Conservation (phyloP, 2,329 filamentous ascomycete genomes). For the Immersiporthe knoxdaviesiana region DNA sequence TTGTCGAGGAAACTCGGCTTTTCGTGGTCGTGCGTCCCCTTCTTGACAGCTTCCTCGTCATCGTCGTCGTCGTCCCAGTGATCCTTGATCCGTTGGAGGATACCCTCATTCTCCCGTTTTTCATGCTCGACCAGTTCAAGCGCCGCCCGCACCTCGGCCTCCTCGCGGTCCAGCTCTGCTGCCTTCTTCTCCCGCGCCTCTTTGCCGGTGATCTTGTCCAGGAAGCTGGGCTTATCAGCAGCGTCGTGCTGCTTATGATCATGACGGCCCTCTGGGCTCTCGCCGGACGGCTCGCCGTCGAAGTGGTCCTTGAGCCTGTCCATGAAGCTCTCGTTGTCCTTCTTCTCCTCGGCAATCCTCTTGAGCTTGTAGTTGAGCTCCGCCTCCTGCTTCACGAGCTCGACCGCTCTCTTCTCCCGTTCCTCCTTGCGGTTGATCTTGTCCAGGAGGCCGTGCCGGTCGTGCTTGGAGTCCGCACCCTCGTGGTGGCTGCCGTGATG, state of each 20-base stretch:
- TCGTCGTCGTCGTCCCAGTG: conserved; percentile 17
- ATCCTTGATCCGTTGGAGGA: conserved; percentile 22
- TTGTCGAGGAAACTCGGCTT: conserved; percentile 22
- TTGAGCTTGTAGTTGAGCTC: conserved; percentile 18
- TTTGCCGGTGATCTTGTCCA: conserved; percentile 26
- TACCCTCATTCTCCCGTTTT: conserved; percentile 27
- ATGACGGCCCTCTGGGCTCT: conserved; percentile 7
- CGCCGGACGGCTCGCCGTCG: not conserved
- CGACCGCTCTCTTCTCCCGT: conserved; percentile 20
- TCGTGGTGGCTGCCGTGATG: conserved; percentile 11
- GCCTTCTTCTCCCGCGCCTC: conserved; percentile 10
- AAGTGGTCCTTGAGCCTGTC: conserved; percentile 22
- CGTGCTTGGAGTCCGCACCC: not conserved
- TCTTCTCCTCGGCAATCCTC: conserved; percentile 23
- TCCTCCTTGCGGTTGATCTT: conserved; percentile 23
- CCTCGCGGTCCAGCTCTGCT: conserved; percentile 18
- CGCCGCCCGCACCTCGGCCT: conserved; percentile 21
- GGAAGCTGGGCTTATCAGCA: conserved; percentile 16
- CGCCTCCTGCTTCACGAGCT: conserved; percentile 16
- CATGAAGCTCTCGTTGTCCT: conserved; percentile 26
- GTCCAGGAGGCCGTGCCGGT: conserved; percentile 19
- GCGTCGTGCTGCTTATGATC: not conserved
- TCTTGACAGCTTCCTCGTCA: not conserved
- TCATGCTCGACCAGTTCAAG: conserved; percentile 20
- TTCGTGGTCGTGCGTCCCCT: conserved; percentile 1